Evolutionary conservation across 1,284 basidiomycete species (phyloP), one percentile per base, ranked within the genome.

Genomic region (Ustilago lituana): DNA sequence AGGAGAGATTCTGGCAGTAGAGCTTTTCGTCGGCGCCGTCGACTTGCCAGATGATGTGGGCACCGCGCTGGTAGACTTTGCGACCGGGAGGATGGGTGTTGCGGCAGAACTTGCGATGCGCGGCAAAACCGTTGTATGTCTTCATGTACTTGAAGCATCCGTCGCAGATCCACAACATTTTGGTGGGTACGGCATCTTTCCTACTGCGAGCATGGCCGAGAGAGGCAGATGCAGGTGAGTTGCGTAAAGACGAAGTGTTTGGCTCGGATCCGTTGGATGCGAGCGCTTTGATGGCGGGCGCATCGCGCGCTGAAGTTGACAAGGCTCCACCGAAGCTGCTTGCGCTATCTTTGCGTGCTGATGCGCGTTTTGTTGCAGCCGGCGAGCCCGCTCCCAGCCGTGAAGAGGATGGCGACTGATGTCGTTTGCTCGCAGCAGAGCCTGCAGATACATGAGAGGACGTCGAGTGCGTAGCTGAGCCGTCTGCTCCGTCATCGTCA

Each of bases 91-190:
- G 96, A 78, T 89, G 87, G 44, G 85, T 87, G 63, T 87, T 82
- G 4, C 85, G 85, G 79, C 95, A 98, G 39, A 85, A 85, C 79
- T 87, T 89, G 90, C 67, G 65, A 54, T 82, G 80, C 0, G 57
- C 49, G 2, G 64, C 59, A 40, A 70, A 78, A 31, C 68, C 74
- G 10, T 62, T 56, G 36, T 74, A 64, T 2, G 76, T 74, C 27
- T 63, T 57, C 90, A 94, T 93, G 82, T 98, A 98, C 84, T 96
- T 97, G 88, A 98, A 96, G 84, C 95, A 98, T 55, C 90, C 87
- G 63, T 93, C 90, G 80, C 93, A 95, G 17, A 95, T 91, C 85
- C 84, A 80, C 20, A 81, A 65, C 50, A 54, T 50, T n/a, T 59
- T 55, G 10, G 57, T 60, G 0, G 61, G 58, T n/a, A 35, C 33